Conservation (phyloP, 805 yeast species). For the Monosporozyma servazzii region DNA sequence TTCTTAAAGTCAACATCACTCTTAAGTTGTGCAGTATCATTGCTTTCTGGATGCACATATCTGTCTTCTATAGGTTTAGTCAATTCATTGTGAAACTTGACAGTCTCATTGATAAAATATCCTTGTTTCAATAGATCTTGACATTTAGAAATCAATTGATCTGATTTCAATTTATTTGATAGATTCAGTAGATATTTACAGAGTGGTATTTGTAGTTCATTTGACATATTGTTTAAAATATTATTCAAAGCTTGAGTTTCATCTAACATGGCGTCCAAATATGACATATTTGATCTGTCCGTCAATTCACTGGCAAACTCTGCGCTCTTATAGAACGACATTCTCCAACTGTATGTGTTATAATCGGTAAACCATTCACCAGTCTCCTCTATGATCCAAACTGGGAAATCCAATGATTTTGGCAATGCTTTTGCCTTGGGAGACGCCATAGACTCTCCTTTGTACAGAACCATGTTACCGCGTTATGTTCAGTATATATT, state of each 20-base stretch:
- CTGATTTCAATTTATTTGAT: slow-evolving; percentile 66
- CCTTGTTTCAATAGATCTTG: slow-evolving; percentile 63
- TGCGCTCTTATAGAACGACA: slow-evolving; percentile 58
- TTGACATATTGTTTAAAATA: slow-evolving; percentile 74
- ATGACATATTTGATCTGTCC: slow-evolving; percentile 79
- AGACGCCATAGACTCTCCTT: neutral
- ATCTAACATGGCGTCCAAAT: slow-evolving; percentile 71
- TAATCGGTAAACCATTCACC: slow-evolving; percentile 80
- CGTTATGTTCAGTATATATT: too few relatives aligned
- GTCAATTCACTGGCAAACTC: slow-evolving; percentile 90
- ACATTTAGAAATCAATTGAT: slow-evolving; percentile 73
- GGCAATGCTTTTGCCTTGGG: neutral
- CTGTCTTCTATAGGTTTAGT: neutral
- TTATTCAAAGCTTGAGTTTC: slow-evolving; percentile 51
- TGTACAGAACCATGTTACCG: neutral
- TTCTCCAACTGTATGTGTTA: slow-evolving; percentile 57
- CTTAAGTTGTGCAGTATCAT: slow-evolving; percentile 1
- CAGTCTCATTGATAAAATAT: slow-evolving; percentile 82
- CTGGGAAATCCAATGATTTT: slow-evolving; percentile 41
- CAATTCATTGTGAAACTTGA: slow-evolving; percentile 17
- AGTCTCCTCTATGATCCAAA: slow-evolving; percentile 72
- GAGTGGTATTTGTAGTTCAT: slow-evolving; percentile 78
- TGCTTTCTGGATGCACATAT: neutral
- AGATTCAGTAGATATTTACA: slow-evolving; percentile 62
- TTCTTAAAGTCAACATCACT: neutral